Base-by-base conservation (phyloP, 2,329 filamentous ascomycete species). In the Trichoderma aggressivum region DNA sequence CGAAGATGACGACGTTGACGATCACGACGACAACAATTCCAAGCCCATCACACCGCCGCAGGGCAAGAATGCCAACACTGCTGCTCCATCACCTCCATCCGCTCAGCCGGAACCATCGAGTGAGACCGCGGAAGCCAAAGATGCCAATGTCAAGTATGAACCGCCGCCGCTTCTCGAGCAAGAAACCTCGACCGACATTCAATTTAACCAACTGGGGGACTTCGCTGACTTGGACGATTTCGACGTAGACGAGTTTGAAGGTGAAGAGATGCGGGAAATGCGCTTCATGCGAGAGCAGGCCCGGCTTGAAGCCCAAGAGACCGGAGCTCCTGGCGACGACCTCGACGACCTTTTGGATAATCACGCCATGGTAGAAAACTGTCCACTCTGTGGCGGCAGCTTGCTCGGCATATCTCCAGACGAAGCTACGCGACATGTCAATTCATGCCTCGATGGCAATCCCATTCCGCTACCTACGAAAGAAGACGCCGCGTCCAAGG, bases 401-500 rank as follows among this genome's bases (percentile, higher is more conserved):
- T 83, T 98, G 39, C 81, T 79, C 18, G 90, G 89, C 0, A 79
- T 90, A 14, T 88, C 84, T 70, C 78, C 82, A 72, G 89, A 94
- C 78, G 88, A 95, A 75, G 91, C 90, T 11, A 92, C 91, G 7
- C 82, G 91, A 2, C 96, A 99, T 80, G 96, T 99, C 74, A 99
- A 99, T 79, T 89, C 91, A 11, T 99, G 96, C 80, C 85, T 99
- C 2, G 96, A 99, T 78, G 94, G 94, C 2, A 92, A 91, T 59
- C 88, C 92, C 6, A 86, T 89, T 58, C 87, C 90, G 2, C 76
- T 91, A 16, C 86, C 81, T 7, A 58, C 56, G 8, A 74, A 75
- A 30, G 71, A 73, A 21, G 75, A 72, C 30, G 18, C 55, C 32
- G 53, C 70, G 5, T 71, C 66, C 69, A 61, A 68, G 16, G 72